Evolutionary conservation across 179 eudicot genomes (phyloP), one percentile per base, ranked within the genome.

Genomic region (Corrigiola litoralis): DNA sequence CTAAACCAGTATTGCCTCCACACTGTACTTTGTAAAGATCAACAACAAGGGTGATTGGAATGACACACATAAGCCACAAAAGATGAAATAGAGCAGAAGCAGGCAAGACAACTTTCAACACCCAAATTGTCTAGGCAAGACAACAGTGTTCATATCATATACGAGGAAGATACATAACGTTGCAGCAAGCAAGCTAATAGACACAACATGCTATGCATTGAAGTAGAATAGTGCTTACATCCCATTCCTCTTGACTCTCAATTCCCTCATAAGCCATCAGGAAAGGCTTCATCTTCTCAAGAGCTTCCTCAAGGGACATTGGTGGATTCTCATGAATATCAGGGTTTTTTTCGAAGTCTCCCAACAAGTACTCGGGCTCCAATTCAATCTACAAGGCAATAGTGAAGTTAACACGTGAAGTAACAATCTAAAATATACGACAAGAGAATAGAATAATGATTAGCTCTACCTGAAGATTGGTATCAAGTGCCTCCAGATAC

Each of bases 261-360:
- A 94, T 88, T 69, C 85, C 84, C 70, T 86, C 89, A 67, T 90
- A 86, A 44, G 84, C 75, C 88, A 94, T 85, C 65, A 94, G 72
- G 82, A 87, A 94, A 1, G 97, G 97, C 81, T 83, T 94, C 89
- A 80, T 70, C 77, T 94, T 90, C 80, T 90, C 96, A 23, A 94
- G 77, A 60, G 91, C 89, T 38, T 94, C 97, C n/a, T 71, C 71
- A 53, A 94, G 86, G 66, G 97, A 62, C 50, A 90, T 80, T 13
- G 91, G 96, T 66, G 89, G 89, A 62, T 72, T 90, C 61, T 94
- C 97, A 55, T 88, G 84, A 61, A 94, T 82, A 73, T 90, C 95
- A 0, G 99, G 95, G 60, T 86, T 90, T 14, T 77, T 79, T 58
- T 78, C 96, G 53, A 90, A 94, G 34, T 88, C 95, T 61, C 77